Evolutionary conservation across 805 yeast genomes (phyloP).

Genomic region (Kodamaea leandrae): DNA sequence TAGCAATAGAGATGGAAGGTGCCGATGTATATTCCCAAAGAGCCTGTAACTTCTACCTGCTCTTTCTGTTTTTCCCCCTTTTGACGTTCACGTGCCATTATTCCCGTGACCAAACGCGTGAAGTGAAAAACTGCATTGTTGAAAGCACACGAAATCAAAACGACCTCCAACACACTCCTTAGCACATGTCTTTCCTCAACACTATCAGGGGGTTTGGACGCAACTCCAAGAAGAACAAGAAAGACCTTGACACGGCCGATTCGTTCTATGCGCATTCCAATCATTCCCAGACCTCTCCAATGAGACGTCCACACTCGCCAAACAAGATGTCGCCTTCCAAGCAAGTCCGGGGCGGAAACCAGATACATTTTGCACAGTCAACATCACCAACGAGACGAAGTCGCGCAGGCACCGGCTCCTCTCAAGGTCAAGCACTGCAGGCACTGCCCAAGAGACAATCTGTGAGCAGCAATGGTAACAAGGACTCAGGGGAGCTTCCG

Average conservation of each 20-base stretch:
- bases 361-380: constrained; percentile 23
- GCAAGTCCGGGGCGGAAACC: constrained; percentile 20
- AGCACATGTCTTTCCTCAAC: constrained; percentile 43
- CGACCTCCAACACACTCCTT: no score
- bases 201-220: constrained; percentile 49
- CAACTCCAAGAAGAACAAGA: constrained; percentile 44
- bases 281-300: constrained; percentile 30
- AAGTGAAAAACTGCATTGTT: background rate
- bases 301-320: constrained; percentile 38
- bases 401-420: constrained; percentile 8
- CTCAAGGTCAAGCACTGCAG: constrained; percentile 2
- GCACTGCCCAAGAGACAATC: constrained; percentile 14
- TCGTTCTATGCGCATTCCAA: constrained; percentile 33
- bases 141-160: background rate
- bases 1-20: no score
- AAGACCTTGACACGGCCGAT: constrained; percentile 30
- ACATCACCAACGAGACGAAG: constrained; percentile 25
- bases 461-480: background rate
- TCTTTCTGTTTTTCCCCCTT: background rate
- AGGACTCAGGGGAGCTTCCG: no score
- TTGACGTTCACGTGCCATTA: background rate
- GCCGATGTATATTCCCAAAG: no score
- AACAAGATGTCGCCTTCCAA: constrained; percentile 43
- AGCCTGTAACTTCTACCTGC: background rate
- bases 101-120: no score